Conservation (phyloP, 345 rosid genomes). For the Mangifera indica region DNA sequence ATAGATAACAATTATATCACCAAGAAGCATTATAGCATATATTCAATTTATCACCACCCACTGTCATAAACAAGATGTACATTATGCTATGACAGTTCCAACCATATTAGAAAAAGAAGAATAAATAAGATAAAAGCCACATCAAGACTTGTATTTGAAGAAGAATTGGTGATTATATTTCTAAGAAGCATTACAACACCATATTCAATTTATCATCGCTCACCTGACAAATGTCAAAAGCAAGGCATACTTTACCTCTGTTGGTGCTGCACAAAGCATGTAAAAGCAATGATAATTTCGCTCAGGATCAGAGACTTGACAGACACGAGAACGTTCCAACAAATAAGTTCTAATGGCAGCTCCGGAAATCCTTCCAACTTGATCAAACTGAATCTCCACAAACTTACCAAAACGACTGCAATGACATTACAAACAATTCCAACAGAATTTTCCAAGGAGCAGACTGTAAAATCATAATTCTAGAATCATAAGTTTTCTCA, state of each 20-base stretch:
- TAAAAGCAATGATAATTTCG: constrained; percentile 98
- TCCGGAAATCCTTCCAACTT: constrained; percentile 84
- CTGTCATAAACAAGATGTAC: not conserved
- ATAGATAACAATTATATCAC: not conserved
- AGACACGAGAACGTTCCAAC: constrained; percentile 95
- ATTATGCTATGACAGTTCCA: constrained; percentile 18
- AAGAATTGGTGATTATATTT: not conserved
- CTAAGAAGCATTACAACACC: not conserved
- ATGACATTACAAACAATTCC: constrained; percentile 22
- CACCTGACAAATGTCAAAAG: not conserved
- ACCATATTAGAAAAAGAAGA: not conserved
- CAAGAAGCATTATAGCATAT: not conserved
- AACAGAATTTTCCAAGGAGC: constrained; percentile 15
- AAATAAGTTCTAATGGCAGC: constrained; percentile 97
- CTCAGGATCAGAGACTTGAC: constrained; percentile 98
- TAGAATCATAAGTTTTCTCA: constrained; percentile 25
- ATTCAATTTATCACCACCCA: constrained; percentile 4
- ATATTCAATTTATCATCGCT: constrained; percentile 2
- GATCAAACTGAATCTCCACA: constrained; percentile 92
- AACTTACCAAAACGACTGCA: constrained; percentile 98
- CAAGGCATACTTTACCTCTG: constrained; percentile 45
- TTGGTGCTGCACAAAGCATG: constrained; percentile 96
- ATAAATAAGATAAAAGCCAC: not conserved
- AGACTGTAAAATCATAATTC: constrained; percentile 13
- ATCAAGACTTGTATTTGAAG: not conserved